Evolutionary conservation across 2,329 filamentous ascomycete genomes (phyloP), one percentile per base, ranked within the genome.

Genomic region (Pseudopithomyces chartarum): DNA sequence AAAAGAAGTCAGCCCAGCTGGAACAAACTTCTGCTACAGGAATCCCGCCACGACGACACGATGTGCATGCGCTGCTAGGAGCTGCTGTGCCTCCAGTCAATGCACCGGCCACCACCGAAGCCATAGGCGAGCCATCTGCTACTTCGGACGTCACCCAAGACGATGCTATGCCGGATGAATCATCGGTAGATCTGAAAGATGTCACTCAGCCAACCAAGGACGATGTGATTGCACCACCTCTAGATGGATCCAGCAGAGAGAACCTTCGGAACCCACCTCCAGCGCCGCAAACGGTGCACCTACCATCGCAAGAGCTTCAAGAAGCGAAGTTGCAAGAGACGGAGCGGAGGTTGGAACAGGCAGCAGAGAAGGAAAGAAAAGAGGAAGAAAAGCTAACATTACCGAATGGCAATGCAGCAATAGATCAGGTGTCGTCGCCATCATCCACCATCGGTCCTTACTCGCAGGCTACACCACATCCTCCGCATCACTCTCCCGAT

Each of bases 401-500:
- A 38, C 66, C 67, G 45, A 65, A 60, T 49, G 54, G 64, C 6
- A 68, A 65, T 38, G 65, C 53, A 2, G 38, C 61, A 10, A 58
- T 60, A 59, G 71, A 78, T 54, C 56, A 70, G 59, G 73, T 76
- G 7, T 82, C 81, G 11, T 82, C 79, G 12, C 84, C 85, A 22
- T 84, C 80, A 8, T 94, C 91, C 6, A 92, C 89, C 1, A 78
- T 85, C 53, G 86, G 82, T 32, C 84, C 87, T 1, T 87, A 88
- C 65, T 92, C 90, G 42, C 87, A 87, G 53, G 86, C 88, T 20
- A 95, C 91, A 0, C 89, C 91, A 1, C 84, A 83, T 34, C 82
- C 87, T 38, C 84, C 87, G 57, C 85, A 89, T 60, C 84, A 82
- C 6, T 92, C 90, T 1, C 86, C 89, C 1, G 87, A 89, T 63